phyloP scores from a whole-genome alignment of 140 eudicot genomes.

The Bidens hawaiensis region DNA sequence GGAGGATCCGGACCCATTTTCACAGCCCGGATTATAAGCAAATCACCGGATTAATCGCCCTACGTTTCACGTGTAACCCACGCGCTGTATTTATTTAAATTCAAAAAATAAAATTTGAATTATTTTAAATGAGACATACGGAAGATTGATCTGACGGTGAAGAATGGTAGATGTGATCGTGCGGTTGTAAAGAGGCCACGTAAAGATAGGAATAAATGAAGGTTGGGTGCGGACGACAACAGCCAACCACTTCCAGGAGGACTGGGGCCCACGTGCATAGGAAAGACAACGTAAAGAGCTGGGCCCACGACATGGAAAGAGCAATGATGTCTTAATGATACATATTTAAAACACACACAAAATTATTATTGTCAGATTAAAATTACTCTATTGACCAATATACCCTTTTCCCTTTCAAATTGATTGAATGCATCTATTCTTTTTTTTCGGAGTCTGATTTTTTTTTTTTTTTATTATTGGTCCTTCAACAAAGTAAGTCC shows the following conservation, averaged over 20 bases:
- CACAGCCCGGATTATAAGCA: conserved; percentile 21
- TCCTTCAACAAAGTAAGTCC: too few species aligned
- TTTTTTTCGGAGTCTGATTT: too few species aligned
- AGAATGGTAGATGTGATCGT: conserved; percentile 19
- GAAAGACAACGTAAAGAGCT: conserved; percentile 39
- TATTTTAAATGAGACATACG: neutral
- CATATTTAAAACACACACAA: neutral
- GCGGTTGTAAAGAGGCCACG: conserved; percentile 21
- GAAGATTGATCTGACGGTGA: conserved; percentile 18
- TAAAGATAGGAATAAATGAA: conserved; percentile 24
- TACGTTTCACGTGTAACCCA: conserved; percentile 5
- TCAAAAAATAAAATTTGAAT: neutral
- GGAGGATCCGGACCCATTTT: conserved; percentile 38
- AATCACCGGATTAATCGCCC: conserved; percentile 10
- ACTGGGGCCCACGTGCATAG: conserved; percentile 19
- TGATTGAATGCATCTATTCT: neutral
- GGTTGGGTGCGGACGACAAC: conserved; percentile 12
- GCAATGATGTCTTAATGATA: conserved; percentile 57
- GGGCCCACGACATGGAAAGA: conserved; percentile 30
- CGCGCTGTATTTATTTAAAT: conserved; percentile 1
- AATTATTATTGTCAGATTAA: conserved; percentile 5
- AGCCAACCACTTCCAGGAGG: conserved; percentile 20
- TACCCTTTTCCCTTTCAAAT: conserved; percentile 7
- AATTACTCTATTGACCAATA: neutral
- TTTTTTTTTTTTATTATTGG: too few species aligned